These are phyloP conservation scores for Pseudocercospora macadamiae DNA, from an alignment of 2,329 filamentous ascomycete species.

Conservation along the genomic window DNA sequence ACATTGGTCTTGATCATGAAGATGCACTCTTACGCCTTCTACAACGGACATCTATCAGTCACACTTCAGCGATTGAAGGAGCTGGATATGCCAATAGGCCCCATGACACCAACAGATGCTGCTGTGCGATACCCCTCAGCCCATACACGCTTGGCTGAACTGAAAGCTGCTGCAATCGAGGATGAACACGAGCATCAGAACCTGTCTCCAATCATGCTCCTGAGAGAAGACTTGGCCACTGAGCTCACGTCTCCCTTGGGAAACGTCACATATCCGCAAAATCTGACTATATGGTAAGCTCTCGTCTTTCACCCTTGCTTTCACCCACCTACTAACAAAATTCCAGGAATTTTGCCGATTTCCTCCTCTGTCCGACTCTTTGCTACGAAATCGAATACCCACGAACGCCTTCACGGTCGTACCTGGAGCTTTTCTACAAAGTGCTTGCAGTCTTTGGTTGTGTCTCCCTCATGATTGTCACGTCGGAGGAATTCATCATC, in stretches of 20 bases:
- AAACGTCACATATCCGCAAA: conserved; percentile 84
- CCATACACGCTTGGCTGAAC: conserved; percentile 56
- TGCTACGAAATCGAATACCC: conserved; percentile 99
- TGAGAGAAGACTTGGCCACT: conserved; percentile 84
- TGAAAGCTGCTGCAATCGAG: conserved; percentile 35
- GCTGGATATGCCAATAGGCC: conserved; percentile 68
- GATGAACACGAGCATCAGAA: conserved; percentile 48
- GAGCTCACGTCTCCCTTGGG: conserved; percentile 92
- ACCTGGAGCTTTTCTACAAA: conserved; percentile 81
- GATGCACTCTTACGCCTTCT: conserved; percentile 98
- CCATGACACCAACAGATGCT: conserved; percentile 50
- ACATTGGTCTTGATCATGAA: conserved; percentile 95
- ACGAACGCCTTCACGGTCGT: conserved; percentile 72
- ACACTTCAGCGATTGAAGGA: conserved; percentile 78
- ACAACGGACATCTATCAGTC: conserved; percentile 92
- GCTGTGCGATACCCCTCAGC: conserved; percentile 70
- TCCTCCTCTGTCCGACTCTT: conserved; percentile 86
- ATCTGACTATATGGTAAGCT: conserved; percentile 76
- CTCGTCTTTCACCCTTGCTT: too few relatives aligned
- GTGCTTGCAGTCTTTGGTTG: conserved; percentile 89
- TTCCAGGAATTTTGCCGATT: conserved; percentile 89
- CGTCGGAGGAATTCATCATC: conserved; percentile 92
- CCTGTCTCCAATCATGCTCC: conserved; percentile 57
- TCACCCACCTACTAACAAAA: too few relatives aligned
- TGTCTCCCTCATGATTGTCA: conserved; percentile 90